These are phyloP conservation scores for Blastobotrys buckinghamii DNA, from an alignment of 1,139 yeast genomes.

Conservation along the genomic window DNA sequence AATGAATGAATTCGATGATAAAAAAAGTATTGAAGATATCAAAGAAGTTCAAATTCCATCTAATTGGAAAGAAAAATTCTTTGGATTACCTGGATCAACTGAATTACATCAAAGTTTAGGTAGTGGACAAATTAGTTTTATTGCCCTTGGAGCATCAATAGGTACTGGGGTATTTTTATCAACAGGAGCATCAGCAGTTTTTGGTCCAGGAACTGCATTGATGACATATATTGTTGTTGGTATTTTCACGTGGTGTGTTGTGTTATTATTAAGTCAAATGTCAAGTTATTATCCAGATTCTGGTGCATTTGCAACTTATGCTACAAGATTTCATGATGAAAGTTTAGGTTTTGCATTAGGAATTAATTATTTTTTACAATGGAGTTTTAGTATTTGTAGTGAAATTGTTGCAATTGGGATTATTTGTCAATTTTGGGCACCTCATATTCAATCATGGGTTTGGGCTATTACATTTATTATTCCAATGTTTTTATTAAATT, in stretches of 20 bases:
- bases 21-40: not conserved
- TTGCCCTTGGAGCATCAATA: constrained; percentile 48
- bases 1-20: not conserved
- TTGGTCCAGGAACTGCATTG: constrained; percentile 67
- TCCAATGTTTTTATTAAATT: constrained; percentile 27
- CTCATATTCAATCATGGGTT: constrained; percentile 47
- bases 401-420: constrained; percentile 50
- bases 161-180: constrained; percentile 49
- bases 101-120: constrained; percentile 29
- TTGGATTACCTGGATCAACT: constrained; percentile 1
- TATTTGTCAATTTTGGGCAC: constrained; percentile 58
- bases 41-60: not conserved
- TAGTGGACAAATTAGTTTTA: constrained; percentile 43
- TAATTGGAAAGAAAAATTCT: constrained; percentile 1
- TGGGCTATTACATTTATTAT: constrained; percentile 27
- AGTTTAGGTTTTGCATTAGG: constrained; percentile 21
- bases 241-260: constrained; percentile 57
- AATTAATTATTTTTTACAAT: constrained; percentile 20
- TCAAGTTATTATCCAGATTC: constrained; percentile 65
- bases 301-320: constrained; percentile 66
- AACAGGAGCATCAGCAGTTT: constrained; percentile 66
- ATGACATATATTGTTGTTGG: constrained; percentile 62
- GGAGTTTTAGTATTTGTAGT: constrained; percentile 56
- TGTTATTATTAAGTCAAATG: constrained; percentile 68
- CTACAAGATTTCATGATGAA: constrained; percentile 19